Base-by-base conservation (phyloP, 345 rosid species). In the Salix purpurea region DNA sequence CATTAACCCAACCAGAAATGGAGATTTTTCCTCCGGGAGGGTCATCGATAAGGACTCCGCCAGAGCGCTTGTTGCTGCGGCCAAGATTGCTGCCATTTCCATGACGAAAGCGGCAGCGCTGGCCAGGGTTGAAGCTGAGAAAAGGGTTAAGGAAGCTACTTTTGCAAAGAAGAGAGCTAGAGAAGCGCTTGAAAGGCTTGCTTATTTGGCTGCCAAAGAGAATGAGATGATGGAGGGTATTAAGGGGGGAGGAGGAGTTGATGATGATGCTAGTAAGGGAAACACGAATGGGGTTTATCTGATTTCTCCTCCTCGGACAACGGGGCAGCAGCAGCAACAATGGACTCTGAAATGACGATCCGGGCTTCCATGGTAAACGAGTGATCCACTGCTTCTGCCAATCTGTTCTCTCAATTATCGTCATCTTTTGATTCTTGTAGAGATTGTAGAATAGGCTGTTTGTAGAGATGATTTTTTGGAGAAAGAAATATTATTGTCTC, bases 61-160 rank as follows among this genome's bases (percentile, higher is more conserved):
- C 60, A 73, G 44, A 54, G 92, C 90, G 32, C 90, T 89, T 58
- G 48, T 83, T 12, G 87, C 87, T 21, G 92, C 89, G 8, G 81
- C 89, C 40, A 76, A 80, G n/a, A 85, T 89, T 44, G 82, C 90
- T 26, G 80, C 79, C n/a, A 58, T 46, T 56, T 83, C 83, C 36
- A 71, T 85, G 89, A 58, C 72, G 4, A 71, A 44, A 21, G 86
- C 84, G 19, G 89, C 78, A 7, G 72, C 56, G 28, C 4, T 60
- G 2, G 85, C 86, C 1, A 78, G 78, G 78, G 58, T 73, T 9
- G 89, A 84, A 69, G 88, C 88, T 34, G 72, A 74, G 50, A 81
- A 71, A 75, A 83, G 83, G 80, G 84, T 84, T 60, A 5, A 60
- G 36, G 84, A 81, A 24, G 87, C 89, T 62, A 65, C 71, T 15